Conservation (phyloP, 768 basidiomycete genomes). For the Auricularia heimuer region DNA sequence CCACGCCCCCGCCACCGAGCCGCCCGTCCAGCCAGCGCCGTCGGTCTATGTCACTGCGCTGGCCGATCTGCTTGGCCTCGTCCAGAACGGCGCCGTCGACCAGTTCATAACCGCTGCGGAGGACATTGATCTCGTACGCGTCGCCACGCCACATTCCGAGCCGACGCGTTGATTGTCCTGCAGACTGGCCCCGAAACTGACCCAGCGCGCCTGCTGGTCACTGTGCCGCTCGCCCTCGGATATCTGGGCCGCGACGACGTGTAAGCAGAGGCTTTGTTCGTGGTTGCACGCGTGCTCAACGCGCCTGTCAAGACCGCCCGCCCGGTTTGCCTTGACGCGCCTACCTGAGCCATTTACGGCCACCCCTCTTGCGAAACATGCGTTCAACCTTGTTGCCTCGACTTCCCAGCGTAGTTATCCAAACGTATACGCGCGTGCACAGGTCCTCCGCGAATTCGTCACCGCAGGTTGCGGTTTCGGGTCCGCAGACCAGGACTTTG, state of each 20-base stretch:
- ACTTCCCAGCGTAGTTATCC: conserved; percentile 46
- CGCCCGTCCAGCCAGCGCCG: conserved; percentile 22
- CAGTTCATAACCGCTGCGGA: conserved; percentile 6
- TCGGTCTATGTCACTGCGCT: conserved; percentile 37
- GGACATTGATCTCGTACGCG: conserved; percentile 41
- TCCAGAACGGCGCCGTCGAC: conserved; percentile 36
- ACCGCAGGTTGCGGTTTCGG: conserved; percentile 30
- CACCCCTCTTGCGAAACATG: conserved; percentile 36
- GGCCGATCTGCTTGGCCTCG: conserved; percentile 34
- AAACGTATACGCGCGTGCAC: conserved; percentile 42
- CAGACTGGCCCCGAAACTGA: conserved; percentile 27
- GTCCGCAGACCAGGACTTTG: conserved; percentile 33
- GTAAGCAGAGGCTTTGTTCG: conserved; percentile 28
- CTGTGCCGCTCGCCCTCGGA: conserved; percentile 51
- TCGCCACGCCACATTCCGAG: conserved; percentile 2
- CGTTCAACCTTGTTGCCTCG: conserved; percentile 39
- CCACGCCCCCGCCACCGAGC: conserved; percentile 33
- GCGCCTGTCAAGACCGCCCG: conserved; percentile 38
- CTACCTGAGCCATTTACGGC: conserved; percentile 38
- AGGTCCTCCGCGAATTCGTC: conserved; percentile 31
- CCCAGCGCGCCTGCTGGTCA: conserved; percentile 39
- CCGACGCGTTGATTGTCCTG: not conserved
- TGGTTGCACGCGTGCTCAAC: not conserved
- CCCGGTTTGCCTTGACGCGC: conserved; percentile 46
- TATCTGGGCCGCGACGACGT: conserved; percentile 56